Conservation (phyloP, 148 eudicot species). For the Polygonum maritimum region DNA sequence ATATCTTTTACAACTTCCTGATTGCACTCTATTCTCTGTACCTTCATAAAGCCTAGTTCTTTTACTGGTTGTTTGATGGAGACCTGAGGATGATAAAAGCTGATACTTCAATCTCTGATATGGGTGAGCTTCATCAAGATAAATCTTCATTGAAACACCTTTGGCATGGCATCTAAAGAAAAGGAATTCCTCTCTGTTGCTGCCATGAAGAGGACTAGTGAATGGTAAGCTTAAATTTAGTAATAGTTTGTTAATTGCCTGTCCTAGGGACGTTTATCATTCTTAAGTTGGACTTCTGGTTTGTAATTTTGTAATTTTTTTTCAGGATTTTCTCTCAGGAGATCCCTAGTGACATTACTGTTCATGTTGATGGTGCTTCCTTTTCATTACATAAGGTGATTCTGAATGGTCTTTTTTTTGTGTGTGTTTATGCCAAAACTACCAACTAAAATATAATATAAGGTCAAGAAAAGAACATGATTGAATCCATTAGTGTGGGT, state of each 20-base stretch:
- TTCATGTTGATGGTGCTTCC: constrained; percentile 55
- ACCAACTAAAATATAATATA: no score
- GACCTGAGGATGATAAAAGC: constrained; percentile 2
- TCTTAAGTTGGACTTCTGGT: not conserved
- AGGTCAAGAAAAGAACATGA: no score
- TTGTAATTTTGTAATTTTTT: not conserved
- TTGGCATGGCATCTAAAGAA: constrained; percentile 44
- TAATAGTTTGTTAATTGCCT: not conserved
- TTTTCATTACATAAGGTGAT: constrained; percentile 85
- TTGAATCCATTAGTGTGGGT: not conserved
- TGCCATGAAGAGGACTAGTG: constrained; percentile 85
- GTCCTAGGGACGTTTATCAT: not conserved
- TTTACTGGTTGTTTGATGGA: not conserved
- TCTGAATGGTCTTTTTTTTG: not conserved
- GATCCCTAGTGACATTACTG: constrained; percentile 75
- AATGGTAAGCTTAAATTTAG: constrained; percentile 47
- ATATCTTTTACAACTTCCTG: not conserved
- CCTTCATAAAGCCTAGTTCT: not conserved
- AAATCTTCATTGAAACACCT: constrained; percentile 19
- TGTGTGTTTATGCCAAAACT: not conserved
- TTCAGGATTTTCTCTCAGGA: constrained; percentile 92
- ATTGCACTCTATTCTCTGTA: constrained; percentile 2
- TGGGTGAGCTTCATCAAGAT: constrained; percentile 41
- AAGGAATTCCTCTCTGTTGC: constrained; percentile 53
- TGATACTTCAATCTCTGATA: constrained; percentile 13